phyloP scores from a whole-genome alignment of 2,329 filamentous ascomycete genomes.

The Microdochium paspali region DNA sequence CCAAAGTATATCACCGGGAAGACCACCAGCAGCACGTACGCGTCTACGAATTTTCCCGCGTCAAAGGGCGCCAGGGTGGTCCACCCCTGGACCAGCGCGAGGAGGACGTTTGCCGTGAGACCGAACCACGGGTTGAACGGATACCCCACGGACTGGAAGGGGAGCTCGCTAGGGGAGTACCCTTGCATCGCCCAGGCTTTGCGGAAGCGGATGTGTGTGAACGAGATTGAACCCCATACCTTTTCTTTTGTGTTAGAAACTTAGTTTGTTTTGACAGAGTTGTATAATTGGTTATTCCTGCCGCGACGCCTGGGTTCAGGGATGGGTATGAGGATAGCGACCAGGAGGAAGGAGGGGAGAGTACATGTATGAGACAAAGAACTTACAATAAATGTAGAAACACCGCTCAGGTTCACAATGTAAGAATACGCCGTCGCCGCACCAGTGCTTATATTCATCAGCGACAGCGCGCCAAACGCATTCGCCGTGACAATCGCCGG shows the following conservation, averaged over 20 bases:
- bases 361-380: not conserved
- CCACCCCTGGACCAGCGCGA: slow-evolving; percentile 54
- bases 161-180: slow-evolving; percentile 40
- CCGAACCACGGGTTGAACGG: slow-evolving; percentile 53
- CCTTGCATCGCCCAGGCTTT: slow-evolving; percentile 51
- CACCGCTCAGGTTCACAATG: slow-evolving; percentile 61
- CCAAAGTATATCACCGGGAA: slow-evolving; percentile 47
- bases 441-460: slow-evolving; percentile 64
- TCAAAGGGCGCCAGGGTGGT: slow-evolving; percentile 48
- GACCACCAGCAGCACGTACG: slow-evolving; percentile 51
- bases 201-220: slow-evolving; percentile 65
- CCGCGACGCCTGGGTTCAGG: no score
- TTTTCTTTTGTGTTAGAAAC: not conserved
- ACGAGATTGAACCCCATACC: slow-evolving; percentile 61
- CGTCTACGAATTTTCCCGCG: slow-evolving; percentile 50
- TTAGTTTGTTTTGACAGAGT: no score
- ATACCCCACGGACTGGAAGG: slow-evolving; percentile 44
- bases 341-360: no score
- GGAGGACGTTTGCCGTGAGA: slow-evolving; percentile 45
- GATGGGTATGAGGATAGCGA: no score
- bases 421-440: slow-evolving; percentile 56
- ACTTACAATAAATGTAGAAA: slow-evolving; percentile 51
- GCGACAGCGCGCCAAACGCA: slow-evolving; percentile 58
- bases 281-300: no score
- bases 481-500: slow-evolving; percentile 60